Evolutionary conservation across 2,329 filamentous ascomycete genomes (phyloP), one percentile per base, ranked within the genome.

Genomic region (Sarocladiaceae sp.): DNA sequence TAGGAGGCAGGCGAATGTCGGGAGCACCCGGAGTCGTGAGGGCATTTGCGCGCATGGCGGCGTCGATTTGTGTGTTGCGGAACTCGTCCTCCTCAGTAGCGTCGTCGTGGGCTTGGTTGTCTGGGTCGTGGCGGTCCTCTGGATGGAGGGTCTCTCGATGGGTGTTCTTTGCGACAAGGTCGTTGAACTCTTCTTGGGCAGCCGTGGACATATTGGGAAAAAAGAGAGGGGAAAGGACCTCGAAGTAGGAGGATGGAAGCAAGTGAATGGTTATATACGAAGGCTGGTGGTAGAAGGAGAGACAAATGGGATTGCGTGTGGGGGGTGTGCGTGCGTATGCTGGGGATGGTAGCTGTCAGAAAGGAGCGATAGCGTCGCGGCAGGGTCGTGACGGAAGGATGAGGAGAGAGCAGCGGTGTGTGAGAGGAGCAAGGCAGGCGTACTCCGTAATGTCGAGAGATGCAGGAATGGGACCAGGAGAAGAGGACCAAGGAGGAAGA

Each of bases 111-210:
- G 63, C 60, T 42, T 72, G 58, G 49, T 68, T 63, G 47, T 66
- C 60, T 48, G 69, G 65, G 54, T 68, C 62, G 64, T 76, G 67
- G 51, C 73, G 68, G 56, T 79, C 76, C 60, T 85, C 80, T 24
- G 75, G 77, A 49, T 83, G 82, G 50, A 69, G 51, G 3, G 56
- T 58, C 58, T 63, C 60, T 60, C 59, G 55, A 58, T 62, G 49
- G 29, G 64, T 64, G 54, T 78, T 80, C 54, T 76, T 79, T 51
- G 72, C 69, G 50, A 85, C 64, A 47, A 85, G 72, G 51, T 68
- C 63, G 61, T 82, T 75, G 61, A 82, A 83, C 64, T 85, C 80
- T 68, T 83, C 78, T 62, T 83, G 77, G 43, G 80, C 80, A 47
- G 76, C 68, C 45, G 78, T 80, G 42, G 63, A 66, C 51, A 80